Evolutionary conservation across 768 basidiomycete species (phyloP).

Genomic region (Pulveroboletus sp.): DNA sequence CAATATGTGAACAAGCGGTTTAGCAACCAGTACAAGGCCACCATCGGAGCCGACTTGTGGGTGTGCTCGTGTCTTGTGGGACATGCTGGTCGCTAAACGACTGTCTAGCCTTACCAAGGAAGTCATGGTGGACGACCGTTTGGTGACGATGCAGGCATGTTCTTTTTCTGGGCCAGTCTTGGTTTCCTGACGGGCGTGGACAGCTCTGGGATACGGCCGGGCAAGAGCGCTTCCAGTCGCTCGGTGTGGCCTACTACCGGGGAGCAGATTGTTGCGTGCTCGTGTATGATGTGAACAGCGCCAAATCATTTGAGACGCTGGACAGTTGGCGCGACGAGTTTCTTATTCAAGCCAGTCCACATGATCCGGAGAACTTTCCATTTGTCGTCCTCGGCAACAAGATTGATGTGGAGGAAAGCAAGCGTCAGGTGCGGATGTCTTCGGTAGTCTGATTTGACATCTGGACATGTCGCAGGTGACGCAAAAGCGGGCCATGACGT

Average conservation of each 20-base stretch:
- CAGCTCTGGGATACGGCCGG: constrained; percentile 99
- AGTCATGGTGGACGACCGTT: constrained; percentile 96
- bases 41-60: constrained; percentile 95
- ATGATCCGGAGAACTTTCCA: constrained; percentile 99
- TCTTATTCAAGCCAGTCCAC: constrained; percentile 96
- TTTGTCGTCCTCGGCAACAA: constrained; percentile 99
- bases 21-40: constrained; percentile 99
- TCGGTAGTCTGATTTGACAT: not conserved
- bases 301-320: constrained; percentile 97
- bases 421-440: constrained; percentile 73
- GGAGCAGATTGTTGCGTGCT: constrained; percentile 99
- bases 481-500: constrained; percentile 99
- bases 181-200: constrained; percentile 2
- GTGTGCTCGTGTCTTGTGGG: constrained; percentile 31
- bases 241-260: constrained; percentile 98
- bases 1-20: constrained; percentile 99
- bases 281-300: constrained; percentile 98
- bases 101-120: constrained; percentile 85
- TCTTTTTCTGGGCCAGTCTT: not conserved
- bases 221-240: constrained; percentile 98
- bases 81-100: constrained; percentile 3
- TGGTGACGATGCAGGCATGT: constrained; percentile 97
- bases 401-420: constrained; percentile 99
- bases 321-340: constrained; percentile 99
- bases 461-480: constrained; percentile 62